Evolutionary conservation across 495 filamentous ascomycete species (phyloP).

Genomic region (Podospora comata): DNA sequence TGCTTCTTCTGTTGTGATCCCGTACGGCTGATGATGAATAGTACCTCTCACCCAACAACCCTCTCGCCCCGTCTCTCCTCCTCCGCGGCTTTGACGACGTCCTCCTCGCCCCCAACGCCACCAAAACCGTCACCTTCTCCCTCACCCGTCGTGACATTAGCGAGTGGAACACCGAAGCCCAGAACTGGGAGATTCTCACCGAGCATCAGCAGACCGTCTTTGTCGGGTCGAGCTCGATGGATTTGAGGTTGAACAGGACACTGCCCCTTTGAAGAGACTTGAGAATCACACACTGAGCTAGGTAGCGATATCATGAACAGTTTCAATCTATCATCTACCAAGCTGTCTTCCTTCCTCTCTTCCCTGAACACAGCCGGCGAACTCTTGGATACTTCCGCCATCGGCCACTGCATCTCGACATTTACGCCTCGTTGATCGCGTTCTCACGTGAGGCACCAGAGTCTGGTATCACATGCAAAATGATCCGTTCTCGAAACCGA

Average conservation of each 20-base stretch:
- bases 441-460: too few relatives aligned
- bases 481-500: too few relatives aligned
- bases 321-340: too few relatives aligned
- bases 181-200: slow-evolving; percentile 67
- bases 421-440: too few relatives aligned
- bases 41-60: slow-evolving; percentile 54
- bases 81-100: slow-evolving; percentile 81
- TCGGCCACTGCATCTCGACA: too few relatives aligned
- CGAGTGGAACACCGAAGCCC: slow-evolving; percentile 73
- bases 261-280: neutral
- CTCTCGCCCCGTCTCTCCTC: slow-evolving; percentile 64
- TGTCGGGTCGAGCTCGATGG: slow-evolving; percentile 4
- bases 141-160: slow-evolving; percentile 70
- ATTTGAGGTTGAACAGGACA: slow-evolving; percentile 1
- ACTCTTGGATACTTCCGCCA: too few relatives aligned
- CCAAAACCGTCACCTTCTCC: slow-evolving; percentile 58
- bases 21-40: slow-evolving; percentile 30
- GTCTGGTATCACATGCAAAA: too few relatives aligned
- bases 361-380: too few relatives aligned
- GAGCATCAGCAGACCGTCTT: neutral
- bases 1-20: too few relatives aligned
- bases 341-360: too few relatives aligned
- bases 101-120: slow-evolving; percentile 55
- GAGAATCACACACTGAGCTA: too few relatives aligned
- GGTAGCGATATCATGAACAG: too few relatives aligned